Evolutionary conservation across 257 asterid species (phyloP).

Genomic region (Ehretia macrophylla): DNA sequence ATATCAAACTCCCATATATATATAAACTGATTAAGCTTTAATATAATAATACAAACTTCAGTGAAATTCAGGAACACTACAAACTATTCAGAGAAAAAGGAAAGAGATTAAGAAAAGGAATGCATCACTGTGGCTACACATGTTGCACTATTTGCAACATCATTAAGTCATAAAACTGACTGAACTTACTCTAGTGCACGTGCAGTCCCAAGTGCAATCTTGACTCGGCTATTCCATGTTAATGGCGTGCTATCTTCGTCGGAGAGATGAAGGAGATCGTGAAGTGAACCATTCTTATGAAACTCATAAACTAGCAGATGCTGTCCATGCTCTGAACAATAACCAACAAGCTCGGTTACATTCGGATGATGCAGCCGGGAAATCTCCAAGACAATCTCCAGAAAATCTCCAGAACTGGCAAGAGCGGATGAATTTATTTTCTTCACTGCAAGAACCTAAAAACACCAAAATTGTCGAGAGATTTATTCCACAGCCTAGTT

Average conservation of each 20-base stretch:
- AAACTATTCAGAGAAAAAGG: too few species aligned
- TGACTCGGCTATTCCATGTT: conserved; percentile 88
- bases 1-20: too few species aligned
- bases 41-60: too few species aligned
- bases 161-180: too few species aligned
- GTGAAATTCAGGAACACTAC: too few species aligned
- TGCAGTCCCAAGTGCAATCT: conserved; percentile 94
- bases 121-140: too few species aligned
- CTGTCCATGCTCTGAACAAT: conserved; percentile 90
- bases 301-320: conserved; percentile 77
- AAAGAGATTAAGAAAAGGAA: too few species aligned
- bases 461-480: neutral
- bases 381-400: conserved; percentile 67
- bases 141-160: too few species aligned
- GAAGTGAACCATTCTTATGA: conserved; percentile 71
- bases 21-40: too few species aligned
- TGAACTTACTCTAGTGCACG: conserved; percentile 83
- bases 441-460: conserved; percentile 92
- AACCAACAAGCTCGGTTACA: conserved; percentile 80
- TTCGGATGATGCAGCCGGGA: conserved; percentile 76
- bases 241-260: conserved; percentile 77
- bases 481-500: neutral
- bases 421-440: conserved; percentile 69
- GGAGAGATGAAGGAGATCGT: conserved; percentile 68
- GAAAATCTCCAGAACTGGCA: conserved; percentile 59